A percentile compares a stretch with the other conserved stretches of the same genome.
These are phyloP conservation scores for Dunaliella primolecta DNA, from an alignment of 139 green algal species.

Conservation along the genomic window DNA sequence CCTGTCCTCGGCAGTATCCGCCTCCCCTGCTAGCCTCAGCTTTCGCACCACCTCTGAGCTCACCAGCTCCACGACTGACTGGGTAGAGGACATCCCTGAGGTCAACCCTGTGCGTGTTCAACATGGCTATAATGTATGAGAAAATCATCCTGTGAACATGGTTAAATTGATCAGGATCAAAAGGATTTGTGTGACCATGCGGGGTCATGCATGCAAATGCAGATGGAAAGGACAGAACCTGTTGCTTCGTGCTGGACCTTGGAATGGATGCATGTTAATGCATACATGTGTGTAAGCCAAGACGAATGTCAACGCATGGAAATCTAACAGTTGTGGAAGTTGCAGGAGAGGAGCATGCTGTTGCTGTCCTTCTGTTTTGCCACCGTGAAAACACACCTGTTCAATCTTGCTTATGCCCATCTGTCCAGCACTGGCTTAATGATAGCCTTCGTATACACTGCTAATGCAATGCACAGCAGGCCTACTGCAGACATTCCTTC, in stretches of 20 bases:
- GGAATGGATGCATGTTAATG: no score
- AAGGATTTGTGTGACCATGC: conserved; percentile 11
- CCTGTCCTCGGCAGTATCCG: conserved; percentile 69
- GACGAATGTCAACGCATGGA: no score
- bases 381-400: no score
- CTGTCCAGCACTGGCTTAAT: no score
- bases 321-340: no score
- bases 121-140: neutral
- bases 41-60: conserved; percentile 51
- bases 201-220: conserved; percentile 38
- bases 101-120: neutral
- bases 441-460: conserved; percentile 38
- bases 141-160: neutral
- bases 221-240: no score
- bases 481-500: no score
- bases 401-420: no score
- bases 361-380: no score
- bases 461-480: conserved; percentile 29
- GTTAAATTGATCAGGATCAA: neutral
- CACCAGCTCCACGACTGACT: conserved; percentile 40
- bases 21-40: conserved; percentile 54
- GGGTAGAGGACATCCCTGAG: conserved; percentile 14
- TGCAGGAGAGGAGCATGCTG: no score
- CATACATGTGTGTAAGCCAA: no score
- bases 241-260: no score